Base-by-base conservation (phyloP, 345 rosid genomes). In the Corchorus capsularis region DNA sequence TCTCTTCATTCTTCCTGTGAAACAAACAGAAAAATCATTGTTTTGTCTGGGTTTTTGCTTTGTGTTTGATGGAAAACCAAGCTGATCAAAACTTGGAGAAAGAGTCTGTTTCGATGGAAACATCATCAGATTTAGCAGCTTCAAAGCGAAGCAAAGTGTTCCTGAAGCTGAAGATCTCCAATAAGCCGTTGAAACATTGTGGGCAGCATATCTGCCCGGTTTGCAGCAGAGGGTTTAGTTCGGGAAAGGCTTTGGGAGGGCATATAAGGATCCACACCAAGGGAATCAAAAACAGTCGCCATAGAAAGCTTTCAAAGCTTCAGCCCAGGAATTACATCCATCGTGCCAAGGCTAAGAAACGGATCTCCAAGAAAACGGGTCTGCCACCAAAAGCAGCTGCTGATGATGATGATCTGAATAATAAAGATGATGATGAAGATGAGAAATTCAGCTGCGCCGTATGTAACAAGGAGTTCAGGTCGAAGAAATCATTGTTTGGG, bases 401-500 rank as follows among this genome's bases (percentile, higher is more conserved):
- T 39, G 68, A 15, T 0, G 68, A 1, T 35, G 68, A 53, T 64
- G 66, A 4, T 17, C 8, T 35, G 69, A 39, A 39, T 39, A 39
- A 39, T 1, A 39, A 39, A 1, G 6, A 39, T 39, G 6, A 6
- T 39, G 6, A 4, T 39, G 43, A 39, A 4, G 47, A n/a, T n/a
- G n/a, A 75, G 54, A 49, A 47, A 13, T 63, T 72, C 27, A 80
- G 71, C 32, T 88, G 91, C 63, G 75, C 73, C 68, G 35, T 81
- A 6, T 88, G 91, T 71, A 75, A 79, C 6, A 85, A 83, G 76
- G 82, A 47, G 22, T 88, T 86, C 73, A 71, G 54, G 55, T 83
- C 89, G 1, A 75, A 50, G 81, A 83, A 83, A 63, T 86, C 89
- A 35, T 77, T 88, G 81, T 93, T 85, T 67, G 96, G 97, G n/a